A percentile compares a stretch with the other conserved stretches of the same genome.
phyloP scores from a whole-genome alignment of 148 eudicot genomes.

The Vaccinium corymbosum region DNA sequence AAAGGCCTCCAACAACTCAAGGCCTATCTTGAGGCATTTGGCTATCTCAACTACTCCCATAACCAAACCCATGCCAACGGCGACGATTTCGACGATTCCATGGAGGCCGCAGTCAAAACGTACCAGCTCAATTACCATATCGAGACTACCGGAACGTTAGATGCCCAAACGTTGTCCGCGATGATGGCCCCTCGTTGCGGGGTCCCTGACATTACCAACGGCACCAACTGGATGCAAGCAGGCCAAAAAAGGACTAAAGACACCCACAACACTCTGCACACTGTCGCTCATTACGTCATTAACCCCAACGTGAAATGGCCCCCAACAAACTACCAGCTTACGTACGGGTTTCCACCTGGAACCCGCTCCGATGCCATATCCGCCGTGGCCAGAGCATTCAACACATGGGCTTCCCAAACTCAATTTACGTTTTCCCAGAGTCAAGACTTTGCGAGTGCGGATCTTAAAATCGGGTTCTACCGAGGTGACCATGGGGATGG shows the following conservation, averaged over 20 bases:
- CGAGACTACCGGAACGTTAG: conserved; percentile 22
- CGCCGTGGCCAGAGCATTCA: conserved; percentile 16
- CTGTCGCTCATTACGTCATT: conserved; percentile 20
- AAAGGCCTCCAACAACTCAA: conserved; percentile 26
- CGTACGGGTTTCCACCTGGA: conserved; percentile 12
- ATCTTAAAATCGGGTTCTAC: conserved; percentile 20
- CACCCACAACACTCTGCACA: neutral
- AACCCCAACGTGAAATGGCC: conserved; percentile 20
- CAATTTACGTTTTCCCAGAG: conserved; percentile 18
- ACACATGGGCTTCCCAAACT: conserved; percentile 18
- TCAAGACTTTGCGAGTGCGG: neutral
- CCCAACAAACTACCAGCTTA: neutral
- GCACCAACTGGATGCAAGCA: conserved; percentile 10
- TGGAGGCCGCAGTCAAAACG: conserved; percentile 25
- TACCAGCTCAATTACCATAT: conserved; percentile 26
- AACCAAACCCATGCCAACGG: neutral
- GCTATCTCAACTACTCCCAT: conserved; percentile 14
- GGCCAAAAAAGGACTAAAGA: neutral
- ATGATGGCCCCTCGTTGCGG: conserved; percentile 34
- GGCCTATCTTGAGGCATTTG: conserved; percentile 20
- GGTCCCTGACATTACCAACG: conserved; percentile 17
- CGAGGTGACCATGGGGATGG: conserved; percentile 27
- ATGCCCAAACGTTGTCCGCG: conserved; percentile 17
- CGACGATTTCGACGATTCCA: conserved; percentile 20
- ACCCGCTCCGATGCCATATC: neutral